Base-by-base conservation (phyloP, 208 protist genomes). In the Angomonas desouzai region DNA sequence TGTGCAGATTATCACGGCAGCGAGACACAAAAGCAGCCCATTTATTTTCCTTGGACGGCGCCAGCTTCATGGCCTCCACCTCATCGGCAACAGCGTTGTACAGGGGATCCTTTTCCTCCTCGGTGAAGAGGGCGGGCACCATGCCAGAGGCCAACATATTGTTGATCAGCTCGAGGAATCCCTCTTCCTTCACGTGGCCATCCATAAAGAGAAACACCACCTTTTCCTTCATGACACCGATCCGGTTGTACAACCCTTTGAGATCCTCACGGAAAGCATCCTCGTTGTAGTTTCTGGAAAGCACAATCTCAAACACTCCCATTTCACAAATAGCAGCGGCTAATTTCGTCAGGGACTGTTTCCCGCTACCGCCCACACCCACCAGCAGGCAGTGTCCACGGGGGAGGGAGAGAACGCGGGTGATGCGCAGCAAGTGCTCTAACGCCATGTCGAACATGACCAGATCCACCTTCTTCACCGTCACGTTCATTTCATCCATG, bases 401-500 rank as follows among this genome's bases (percentile, higher is more conserved):
- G 23, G 92, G 89, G 58, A 98, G 88, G 6, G 96, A 92, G 45
- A 99, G 70, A 13, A 99, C 98, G 40, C 98, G 89, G 13, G 94
- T 89, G 47, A 99, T 96, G 62, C 98, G 89, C 18, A 95, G 67
- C 23, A 99, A 75, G 66, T 99, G 98, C 66, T 98, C 94, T 3
- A 99, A 70, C 6, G 97, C 97, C 86, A 99, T 98, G 65, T 99
- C 96, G 74, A 99, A 99, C 82, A 99, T 96, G 40, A 99, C 98
- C 0, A 99, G 80, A 73, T 98, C 91, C 77, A 99, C 96, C 68
- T 87, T 89, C 70, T 92, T 88, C 43, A 89, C 76, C 2, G 83
- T 78, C 0, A 80, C 91, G 76, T 98, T 96, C 65, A 99, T 98
- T 70, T 98, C 96, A 23, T 97, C 85, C 70, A 98, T 83, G 28